These are phyloP conservation scores for Suhomyces anneliseae DNA, from an alignment of 1,139 yeast species.

Conservation along the genomic window DNA sequence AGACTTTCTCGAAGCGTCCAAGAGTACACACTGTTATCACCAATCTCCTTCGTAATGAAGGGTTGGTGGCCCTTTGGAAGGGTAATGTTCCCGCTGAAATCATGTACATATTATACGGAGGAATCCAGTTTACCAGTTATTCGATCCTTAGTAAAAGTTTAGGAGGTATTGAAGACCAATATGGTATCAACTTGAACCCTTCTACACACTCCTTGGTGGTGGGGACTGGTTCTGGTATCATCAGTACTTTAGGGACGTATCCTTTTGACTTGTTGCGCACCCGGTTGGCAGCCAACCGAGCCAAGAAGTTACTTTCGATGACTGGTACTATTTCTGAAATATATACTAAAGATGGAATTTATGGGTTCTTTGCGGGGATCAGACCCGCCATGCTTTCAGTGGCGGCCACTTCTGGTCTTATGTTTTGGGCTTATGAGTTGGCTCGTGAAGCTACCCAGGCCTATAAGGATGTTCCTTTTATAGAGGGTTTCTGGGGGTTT, in stretches of 20 bases:
- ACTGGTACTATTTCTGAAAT: constrained; percentile 43
- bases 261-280: constrained; percentile 90
- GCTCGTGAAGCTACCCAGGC: constrained; percentile 33
- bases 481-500: constrained; percentile 71
- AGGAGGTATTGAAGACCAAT: constrained; percentile 25
- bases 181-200: constrained; percentile 28
- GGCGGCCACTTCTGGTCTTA: constrained; percentile 64
- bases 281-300: constrained; percentile 64
- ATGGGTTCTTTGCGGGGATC: constrained; percentile 65
- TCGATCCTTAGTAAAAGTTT: constrained; percentile 51
- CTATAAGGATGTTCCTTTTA: constrained; percentile 38
- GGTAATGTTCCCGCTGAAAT: constrained; percentile 93
- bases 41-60: constrained; percentile 35
- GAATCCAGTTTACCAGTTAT: constrained; percentile 77
- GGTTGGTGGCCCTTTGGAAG: constrained; percentile 71
- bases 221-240: constrained; percentile 76
- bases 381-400: constrained; percentile 63
- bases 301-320: constrained; percentile 48
- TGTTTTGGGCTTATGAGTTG: constrained; percentile 66
- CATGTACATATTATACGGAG: constrained; percentile 83
- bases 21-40: constrained; percentile 32
- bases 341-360: constrained; percentile 46
- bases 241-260: constrained; percentile 73
- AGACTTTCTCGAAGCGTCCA: constrained; percentile 28
- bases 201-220: constrained; percentile 56